Evolutionary conservation across 441 rosid genomes (phyloP).

Genomic region (Populus trichocarpa): DNA sequence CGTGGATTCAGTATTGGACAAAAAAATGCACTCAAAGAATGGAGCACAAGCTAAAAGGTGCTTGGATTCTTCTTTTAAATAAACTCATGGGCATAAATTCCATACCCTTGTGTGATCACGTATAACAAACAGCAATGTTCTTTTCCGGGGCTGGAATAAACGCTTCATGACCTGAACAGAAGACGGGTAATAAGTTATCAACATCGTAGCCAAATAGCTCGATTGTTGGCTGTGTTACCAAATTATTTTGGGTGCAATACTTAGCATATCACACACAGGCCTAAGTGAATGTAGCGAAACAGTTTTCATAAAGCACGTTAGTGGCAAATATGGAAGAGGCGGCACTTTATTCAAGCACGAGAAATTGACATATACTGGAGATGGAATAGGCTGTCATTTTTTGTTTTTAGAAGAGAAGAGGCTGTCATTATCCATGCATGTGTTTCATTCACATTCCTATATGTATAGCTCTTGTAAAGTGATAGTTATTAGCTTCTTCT

Average conservation of each 20-base stretch:
- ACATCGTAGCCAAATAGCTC: background rate
- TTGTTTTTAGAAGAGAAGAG: background rate
- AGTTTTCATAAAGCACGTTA: constrained; percentile 4
- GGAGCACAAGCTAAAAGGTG: background rate
- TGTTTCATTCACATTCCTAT: background rate
- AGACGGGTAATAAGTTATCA: background rate
- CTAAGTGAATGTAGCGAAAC: background rate
- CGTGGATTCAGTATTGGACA: constrained; percentile 4
- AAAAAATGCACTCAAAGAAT: background rate
- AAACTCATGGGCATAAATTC: background rate
- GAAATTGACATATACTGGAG: background rate
- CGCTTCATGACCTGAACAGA: constrained; percentile 79
- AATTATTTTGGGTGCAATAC: background rate
- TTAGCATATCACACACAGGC: background rate
- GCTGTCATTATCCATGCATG: background rate
- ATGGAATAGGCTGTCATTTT: background rate
- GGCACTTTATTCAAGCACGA: background rate
- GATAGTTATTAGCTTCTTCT: background rate
- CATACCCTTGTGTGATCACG: constrained; percentile 91
- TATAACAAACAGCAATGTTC: constrained; percentile 83
- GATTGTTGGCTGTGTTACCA: background rate
- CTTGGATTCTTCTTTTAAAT: background rate
- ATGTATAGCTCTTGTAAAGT: background rate
- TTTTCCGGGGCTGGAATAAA: constrained; percentile 86
- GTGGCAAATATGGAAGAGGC: background rate